A percentile compares a stretch with the other conserved stretches of the same genome.
Evolutionary conservation across 768 basidiomycete genomes (phyloP).

Genomic region (Ephemerocybe angulata): DNA sequence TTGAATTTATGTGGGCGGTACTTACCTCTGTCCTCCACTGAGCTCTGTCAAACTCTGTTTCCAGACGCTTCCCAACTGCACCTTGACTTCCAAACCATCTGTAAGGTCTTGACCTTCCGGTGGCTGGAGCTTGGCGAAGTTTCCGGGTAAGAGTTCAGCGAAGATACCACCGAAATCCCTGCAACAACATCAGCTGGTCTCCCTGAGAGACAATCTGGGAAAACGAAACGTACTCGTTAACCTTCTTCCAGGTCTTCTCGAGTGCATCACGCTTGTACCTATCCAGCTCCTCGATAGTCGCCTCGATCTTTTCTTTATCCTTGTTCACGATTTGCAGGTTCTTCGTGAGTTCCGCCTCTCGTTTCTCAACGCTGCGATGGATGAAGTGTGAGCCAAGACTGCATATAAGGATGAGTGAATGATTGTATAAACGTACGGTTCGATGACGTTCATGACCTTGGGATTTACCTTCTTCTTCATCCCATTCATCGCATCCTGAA

Average conservation of each 20-base stretch:
- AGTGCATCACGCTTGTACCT: constrained; percentile 91
- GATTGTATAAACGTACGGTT: constrained; percentile 58
- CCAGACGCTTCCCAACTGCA: constrained; percentile 92
- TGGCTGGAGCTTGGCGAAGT: constrained; percentile 92
- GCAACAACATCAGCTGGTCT: constrained; percentile 1
- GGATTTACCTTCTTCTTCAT: constrained; percentile 96
- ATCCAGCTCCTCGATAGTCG: constrained; percentile 90
- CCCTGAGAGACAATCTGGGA: too few species aligned
- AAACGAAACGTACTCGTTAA: constrained; percentile 67
- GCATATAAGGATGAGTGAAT: too few species aligned
- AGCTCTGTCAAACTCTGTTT: constrained; percentile 96
- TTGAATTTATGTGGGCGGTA: too few species aligned
- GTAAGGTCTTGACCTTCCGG: constrained; percentile 93
- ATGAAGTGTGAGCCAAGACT: neutral
- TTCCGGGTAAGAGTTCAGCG: constrained; percentile 90
- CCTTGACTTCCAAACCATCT: constrained; percentile 96
- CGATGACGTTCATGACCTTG: constrained; percentile 95
- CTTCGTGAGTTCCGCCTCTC: constrained; percentile 80
- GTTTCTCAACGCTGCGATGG: constrained; percentile 79
- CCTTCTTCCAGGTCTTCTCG: constrained; percentile 94
- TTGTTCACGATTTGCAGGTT: constrained; percentile 84
- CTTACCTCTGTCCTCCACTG: constrained; percentile 93
- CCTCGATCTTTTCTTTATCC: constrained; percentile 94
- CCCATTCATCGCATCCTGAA: constrained; percentile 74
- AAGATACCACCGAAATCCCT: constrained; percentile 98